Conservation (phyloP, 495 filamentous ascomycete genomes). For the Elaphomyces granulatus region DNA sequence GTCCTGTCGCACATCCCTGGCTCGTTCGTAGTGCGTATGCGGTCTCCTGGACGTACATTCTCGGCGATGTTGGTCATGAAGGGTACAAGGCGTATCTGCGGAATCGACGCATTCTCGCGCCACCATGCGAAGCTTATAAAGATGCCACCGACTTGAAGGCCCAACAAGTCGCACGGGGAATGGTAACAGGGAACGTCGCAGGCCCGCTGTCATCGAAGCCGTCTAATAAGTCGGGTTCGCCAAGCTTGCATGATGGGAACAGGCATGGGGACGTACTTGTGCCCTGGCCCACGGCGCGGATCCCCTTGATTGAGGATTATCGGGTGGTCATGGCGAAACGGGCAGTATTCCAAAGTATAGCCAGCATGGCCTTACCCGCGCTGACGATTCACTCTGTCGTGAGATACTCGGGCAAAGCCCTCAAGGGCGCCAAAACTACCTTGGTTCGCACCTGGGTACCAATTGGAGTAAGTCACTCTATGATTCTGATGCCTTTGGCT, state of each 20-base stretch:
- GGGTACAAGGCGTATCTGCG: slow-evolving; percentile 88
- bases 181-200: slow-evolving; percentile 26
- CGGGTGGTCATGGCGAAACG: slow-evolving; percentile 82
- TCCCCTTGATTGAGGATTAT: slow-evolving; percentile 82
- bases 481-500: not conserved
- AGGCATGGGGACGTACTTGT: slow-evolving; percentile 10
- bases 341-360: slow-evolving; percentile 76
- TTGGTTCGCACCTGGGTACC: slow-evolving; percentile 70
- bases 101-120: slow-evolving; percentile 46
- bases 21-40: slow-evolving; percentile 74
- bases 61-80: slow-evolving; percentile 83
- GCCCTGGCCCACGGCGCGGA: slow-evolving; percentile 23
- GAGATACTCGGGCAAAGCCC: slow-evolving; percentile 62
- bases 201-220: slow-evolving; percentile 9
- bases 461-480: slow-evolving; percentile 50
- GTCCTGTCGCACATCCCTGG: slow-evolving; percentile 76
- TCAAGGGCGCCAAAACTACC: slow-evolving; percentile 66
- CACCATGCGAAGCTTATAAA: slow-evolving; percentile 29
- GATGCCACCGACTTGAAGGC: slow-evolving; percentile 22
- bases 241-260: slow-evolving; percentile 2
- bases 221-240: slow-evolving; percentile 3
- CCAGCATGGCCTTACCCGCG: slow-evolving; percentile 86
- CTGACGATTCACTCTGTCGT: slow-evolving; percentile 93
- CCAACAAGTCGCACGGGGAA: slow-evolving; percentile 22
- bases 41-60: slow-evolving; percentile 81